A percentile compares a stretch with the other conserved stretches of the same genome.
These are phyloP conservation scores for Amyloporia xantha DNA, from an alignment of 768 basidiomycete genomes.

Conservation along the genomic window DNA sequence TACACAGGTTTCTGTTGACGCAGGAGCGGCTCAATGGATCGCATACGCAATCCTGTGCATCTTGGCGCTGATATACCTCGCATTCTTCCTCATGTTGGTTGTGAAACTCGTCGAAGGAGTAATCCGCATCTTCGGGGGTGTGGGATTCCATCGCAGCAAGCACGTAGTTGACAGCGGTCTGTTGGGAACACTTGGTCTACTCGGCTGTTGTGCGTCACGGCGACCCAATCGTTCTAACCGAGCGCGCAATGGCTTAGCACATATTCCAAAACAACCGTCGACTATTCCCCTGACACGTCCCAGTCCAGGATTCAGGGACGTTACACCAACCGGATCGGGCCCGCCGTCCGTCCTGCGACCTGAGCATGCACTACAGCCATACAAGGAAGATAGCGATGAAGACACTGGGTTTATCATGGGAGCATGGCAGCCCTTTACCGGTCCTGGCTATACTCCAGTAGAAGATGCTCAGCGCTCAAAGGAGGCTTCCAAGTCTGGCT, in stretches of 20 bases:
- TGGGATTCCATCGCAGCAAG: constrained; percentile 79
- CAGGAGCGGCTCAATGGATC: constrained; percentile 83
- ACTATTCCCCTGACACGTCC: constrained; percentile 20
- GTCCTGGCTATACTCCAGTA: constrained; percentile 42
- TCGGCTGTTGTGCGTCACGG: constrained; percentile 58
- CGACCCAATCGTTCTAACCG: constrained; percentile 16
- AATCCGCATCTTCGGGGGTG: constrained; percentile 67
- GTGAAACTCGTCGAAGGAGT: constrained; percentile 81
- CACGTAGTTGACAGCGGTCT: constrained; percentile 82
- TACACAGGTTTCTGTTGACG: constrained; percentile 78
- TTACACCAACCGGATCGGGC: constrained; percentile 43
- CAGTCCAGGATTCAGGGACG: too few relatives aligned
- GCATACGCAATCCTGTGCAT: constrained; percentile 89
- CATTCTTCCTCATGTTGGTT: constrained; percentile 73
- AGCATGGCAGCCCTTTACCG: constrained; percentile 80
- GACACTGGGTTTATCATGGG: constrained; percentile 87
- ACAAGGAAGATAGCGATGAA: constrained; percentile 73
- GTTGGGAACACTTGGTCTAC: constrained; percentile 71
- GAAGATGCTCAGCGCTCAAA: constrained; percentile 28
- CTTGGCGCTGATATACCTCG: constrained; percentile 72
- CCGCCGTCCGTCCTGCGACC: constrained; percentile 72
- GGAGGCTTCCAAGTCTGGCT: constrained; percentile 47
- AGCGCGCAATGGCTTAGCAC: constrained; percentile 12
- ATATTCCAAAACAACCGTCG: constrained; percentile 14
- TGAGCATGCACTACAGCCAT: constrained; percentile 71